Evolutionary conservation across 139 green algal species (phyloP).

Genomic region (Volvox reticuliferus): DNA sequence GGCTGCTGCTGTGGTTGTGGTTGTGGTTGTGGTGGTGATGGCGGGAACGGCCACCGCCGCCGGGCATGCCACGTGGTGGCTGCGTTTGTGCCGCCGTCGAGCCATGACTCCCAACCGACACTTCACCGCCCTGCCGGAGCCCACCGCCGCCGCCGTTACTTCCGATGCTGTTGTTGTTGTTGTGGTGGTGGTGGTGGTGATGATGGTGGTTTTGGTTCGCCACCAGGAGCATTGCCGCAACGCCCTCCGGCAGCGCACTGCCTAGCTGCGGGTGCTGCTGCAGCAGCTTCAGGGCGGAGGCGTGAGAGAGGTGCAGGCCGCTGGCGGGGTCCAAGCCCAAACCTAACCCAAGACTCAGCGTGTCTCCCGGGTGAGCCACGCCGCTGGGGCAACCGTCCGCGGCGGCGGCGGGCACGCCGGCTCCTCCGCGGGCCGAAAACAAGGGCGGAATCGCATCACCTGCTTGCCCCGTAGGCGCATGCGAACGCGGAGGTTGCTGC

Average conservation of each 20-base stretch:
- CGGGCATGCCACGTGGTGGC: neutral
- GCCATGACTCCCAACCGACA: constrained; percentile 18
- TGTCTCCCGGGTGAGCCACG: neutral
- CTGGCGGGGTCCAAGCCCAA: neutral
- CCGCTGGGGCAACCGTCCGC: neutral
- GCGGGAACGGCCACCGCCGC: constrained; percentile 27
- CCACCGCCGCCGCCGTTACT: neutral
- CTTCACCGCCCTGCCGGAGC: neutral
- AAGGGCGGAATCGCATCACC: neutral
- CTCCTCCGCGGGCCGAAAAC: neutral
- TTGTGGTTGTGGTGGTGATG: constrained; percentile 3
- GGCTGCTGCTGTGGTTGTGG: neutral
- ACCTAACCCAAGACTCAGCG: neutral
- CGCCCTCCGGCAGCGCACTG: neutral
- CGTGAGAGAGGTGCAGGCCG: constrained; percentile 21
- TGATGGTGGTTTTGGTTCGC: neutral
- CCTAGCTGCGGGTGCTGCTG: constrained; percentile 5
- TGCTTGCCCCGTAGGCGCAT: neutral
- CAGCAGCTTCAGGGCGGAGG: neutral
- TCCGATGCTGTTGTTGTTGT: neutral
- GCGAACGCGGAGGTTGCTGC: neutral
- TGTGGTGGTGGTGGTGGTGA: neutral
- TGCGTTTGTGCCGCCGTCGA: too few relatives aligned
- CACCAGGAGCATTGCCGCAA: neutral
- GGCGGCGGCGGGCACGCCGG: neutral